These are phyloP conservation scores for Kodamaea sagamina DNA, from an alignment of 805 yeast species.

Conservation along the genomic window DNA sequence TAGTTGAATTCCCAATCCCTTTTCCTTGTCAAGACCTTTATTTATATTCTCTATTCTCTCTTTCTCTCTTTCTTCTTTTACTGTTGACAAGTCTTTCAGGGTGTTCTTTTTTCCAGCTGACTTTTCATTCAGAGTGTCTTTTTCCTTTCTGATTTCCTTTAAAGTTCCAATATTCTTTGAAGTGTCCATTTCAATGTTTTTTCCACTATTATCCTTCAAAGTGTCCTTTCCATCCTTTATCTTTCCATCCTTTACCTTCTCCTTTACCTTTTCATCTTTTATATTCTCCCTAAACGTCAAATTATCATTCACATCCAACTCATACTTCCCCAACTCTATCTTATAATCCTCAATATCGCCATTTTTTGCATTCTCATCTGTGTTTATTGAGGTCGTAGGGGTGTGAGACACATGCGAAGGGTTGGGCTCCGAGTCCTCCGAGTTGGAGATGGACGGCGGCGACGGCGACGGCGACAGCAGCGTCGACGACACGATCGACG, in stretches of 20 bases:
- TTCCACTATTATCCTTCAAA: background rate
- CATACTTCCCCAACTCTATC: no score
- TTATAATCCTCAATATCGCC: background rate
- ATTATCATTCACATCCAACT: no score
- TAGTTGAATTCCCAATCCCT: no score
- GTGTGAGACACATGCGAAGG: conserved; percentile 26
- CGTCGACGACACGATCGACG: background rate
- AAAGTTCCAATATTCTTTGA: no score
- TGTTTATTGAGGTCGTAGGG: conserved; percentile 34
- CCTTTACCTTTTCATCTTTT: background rate
- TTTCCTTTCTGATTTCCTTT: no score
- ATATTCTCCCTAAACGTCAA: background rate
- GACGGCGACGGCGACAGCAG: conserved; percentile 9
- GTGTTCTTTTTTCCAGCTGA: no score
- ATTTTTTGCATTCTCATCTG: conserved; percentile 11
- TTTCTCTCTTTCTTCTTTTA: no score
- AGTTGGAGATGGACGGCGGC: conserved; percentile 8
- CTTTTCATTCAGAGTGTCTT: no score
- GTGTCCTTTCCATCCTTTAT: conserved; percentile 1
- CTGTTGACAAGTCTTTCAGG: no score
- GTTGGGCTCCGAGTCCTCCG: conserved; percentile 14
- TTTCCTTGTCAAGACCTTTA: no score
- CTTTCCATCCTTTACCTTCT: background rate
- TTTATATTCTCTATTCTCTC: no score
- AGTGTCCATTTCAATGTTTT: no score